Evolutionary conservation across 148 eudicot species (phyloP).

Genomic region (Mesembryanthemum crystallinum): DNA sequence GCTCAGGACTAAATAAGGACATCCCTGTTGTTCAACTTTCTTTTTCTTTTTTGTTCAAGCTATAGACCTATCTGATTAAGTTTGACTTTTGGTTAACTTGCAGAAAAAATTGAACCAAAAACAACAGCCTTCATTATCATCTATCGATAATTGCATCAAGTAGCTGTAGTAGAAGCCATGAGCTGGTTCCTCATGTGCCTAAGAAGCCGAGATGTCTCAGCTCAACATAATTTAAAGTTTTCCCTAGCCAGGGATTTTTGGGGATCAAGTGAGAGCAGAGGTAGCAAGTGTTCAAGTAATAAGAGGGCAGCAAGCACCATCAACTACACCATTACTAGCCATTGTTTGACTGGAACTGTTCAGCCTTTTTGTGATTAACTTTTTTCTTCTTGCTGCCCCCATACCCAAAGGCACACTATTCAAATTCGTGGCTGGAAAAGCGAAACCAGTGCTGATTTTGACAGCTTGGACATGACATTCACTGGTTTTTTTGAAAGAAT

Average conservation of each 20-base stretch:
- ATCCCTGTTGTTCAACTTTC: background rate
- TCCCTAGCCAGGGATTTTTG: background rate
- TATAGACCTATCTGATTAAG: background rate
- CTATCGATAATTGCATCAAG: background rate
- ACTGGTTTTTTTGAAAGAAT: background rate
- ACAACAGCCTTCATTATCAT: background rate
- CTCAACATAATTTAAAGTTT: background rate
- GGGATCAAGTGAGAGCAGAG: background rate
- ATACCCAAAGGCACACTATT: too few species aligned
- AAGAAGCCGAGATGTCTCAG: background rate
- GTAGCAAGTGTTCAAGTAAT: background rate
- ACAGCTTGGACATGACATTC: background rate
- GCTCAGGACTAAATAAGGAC: background rate
- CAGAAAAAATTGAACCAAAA: background rate
- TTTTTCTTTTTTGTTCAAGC: too few species aligned
- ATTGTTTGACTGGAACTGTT: background rate
- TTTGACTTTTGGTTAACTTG: background rate
- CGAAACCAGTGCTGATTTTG: background rate
- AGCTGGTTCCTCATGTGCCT: background rate
- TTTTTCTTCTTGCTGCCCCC: background rate
- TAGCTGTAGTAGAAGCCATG: background rate
- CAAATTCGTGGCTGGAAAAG: background rate
- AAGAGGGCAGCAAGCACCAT: background rate
- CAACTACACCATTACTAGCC: background rate
- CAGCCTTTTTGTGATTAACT: background rate